Conservation (phyloP, 139 green algal genomes). For the Klebsormidium nitens region DNA sequence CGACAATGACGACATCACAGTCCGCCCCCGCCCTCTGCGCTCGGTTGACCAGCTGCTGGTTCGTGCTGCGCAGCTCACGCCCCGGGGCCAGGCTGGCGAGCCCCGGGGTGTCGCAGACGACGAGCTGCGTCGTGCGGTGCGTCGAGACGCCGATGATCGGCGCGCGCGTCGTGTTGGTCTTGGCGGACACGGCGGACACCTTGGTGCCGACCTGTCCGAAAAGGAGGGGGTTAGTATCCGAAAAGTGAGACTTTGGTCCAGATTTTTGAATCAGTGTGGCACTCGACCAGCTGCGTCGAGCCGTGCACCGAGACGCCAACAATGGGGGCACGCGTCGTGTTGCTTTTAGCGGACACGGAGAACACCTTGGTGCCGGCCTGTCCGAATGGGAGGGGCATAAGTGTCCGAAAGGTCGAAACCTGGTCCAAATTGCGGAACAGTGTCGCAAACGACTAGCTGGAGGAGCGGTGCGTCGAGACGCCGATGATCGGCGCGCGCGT, state of each 20-base stretch:
- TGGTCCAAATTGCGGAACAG: no score
- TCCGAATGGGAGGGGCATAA: no score
- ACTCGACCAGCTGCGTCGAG: slow-evolving; percentile 31
- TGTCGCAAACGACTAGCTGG: no score
- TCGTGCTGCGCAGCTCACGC: slow-evolving; percentile 2
- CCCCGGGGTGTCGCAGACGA: slow-evolving; percentile 37
- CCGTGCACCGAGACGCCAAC: slow-evolving; percentile 58
- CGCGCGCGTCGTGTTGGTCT: slow-evolving; percentile 71
- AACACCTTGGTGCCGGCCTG: slow-evolving; percentile 61
- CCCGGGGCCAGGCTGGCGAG: neutral
- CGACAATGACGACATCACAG: slow-evolving; percentile 18
- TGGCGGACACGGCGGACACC: slow-evolving; percentile 69
- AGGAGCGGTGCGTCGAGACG: slow-evolving; percentile 53
- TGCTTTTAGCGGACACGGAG: slow-evolving; percentile 77
- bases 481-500: slow-evolving; percentile 56
- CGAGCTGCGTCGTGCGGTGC: slow-evolving; percentile 23
- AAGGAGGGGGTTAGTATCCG: no score
- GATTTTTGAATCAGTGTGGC: no score
- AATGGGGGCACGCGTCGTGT: slow-evolving; percentile 58
- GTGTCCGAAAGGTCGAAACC: no score
- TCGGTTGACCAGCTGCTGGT: neutral
- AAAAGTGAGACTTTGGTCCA: no score
- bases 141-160: slow-evolving; percentile 59
- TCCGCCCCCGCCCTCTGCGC: slow-evolving; percentile 4
- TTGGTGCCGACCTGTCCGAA: slow-evolving; percentile 61